A percentile compares a stretch with the other conserved stretches of the same genome.
Evolutionary conservation across 2,329 filamentous ascomycete species (phyloP).

Genomic region (Cytospora leucostoma): DNA sequence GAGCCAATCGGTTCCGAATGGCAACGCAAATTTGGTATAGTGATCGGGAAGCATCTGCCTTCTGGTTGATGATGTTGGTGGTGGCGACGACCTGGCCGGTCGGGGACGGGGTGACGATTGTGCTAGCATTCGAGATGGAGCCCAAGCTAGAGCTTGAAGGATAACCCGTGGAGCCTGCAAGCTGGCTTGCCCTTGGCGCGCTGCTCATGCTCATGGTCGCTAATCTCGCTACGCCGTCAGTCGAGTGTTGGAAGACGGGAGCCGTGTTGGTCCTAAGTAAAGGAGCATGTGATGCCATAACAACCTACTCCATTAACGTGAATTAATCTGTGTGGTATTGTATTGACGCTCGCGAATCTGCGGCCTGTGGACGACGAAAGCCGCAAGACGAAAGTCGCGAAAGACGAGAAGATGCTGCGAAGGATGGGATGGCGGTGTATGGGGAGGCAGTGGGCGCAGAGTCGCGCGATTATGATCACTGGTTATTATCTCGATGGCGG

Average conservation of each 20-base stretch:
- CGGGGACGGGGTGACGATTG: conserved; percentile 43
- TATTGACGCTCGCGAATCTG: conserved; percentile 15
- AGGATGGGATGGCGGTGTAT: conserved; percentile 1
- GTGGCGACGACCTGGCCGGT: conserved; percentile 72
- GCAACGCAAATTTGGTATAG: conserved; percentile 94
- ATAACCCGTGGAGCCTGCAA: conserved; percentile 62
- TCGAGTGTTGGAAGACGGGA: conserved; percentile 53
- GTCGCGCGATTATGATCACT: neutral
- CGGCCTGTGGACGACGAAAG: conserved; percentile 10
- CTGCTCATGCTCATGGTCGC: conserved; percentile 55
- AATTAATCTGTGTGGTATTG: conserved; percentile 11
- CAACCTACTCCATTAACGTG: conserved; percentile 36
- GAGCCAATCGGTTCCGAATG: conserved; percentile 76
- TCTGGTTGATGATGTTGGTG: conserved; percentile 95
- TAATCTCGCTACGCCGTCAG: conserved; percentile 49
- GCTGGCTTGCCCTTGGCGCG: conserved; percentile 60
- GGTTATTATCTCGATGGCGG: neutral
- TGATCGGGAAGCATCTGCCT: conserved; percentile 86
- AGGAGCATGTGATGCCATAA: conserved; percentile 59
- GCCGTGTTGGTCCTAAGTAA: conserved; percentile 61
- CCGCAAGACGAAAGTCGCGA: conserved; percentile 12
- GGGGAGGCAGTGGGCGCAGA: neutral
- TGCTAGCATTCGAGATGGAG: conserved; percentile 49
- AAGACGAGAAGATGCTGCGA: conserved; percentile 13
- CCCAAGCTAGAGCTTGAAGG: conserved; percentile 55